Evolutionary conservation across 495 filamentous ascomycete species (phyloP), one percentile per base, ranked within the genome.

Genomic region (Antarctomyces pellizariae): DNA sequence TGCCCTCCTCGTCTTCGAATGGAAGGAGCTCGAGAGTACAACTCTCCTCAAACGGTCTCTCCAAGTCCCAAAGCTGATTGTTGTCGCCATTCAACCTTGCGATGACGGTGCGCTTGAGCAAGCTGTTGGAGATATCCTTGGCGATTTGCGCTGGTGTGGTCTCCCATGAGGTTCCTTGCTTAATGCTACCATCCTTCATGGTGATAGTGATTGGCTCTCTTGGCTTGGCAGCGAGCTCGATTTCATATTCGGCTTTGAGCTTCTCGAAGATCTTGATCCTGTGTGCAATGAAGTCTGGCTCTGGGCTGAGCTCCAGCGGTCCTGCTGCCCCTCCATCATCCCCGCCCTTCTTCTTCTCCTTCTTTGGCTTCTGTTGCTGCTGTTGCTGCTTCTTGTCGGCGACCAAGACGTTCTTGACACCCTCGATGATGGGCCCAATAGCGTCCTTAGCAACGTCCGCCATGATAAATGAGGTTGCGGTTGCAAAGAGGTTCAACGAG

Each of bases 201-300:
- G 66, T 68, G 37, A 80, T 62, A 16, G 54, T 58, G 45, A 79
- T 79, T 13, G 61, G 49, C 29, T 75, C 63, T 26, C 60, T 64
- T 11, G 71, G 64, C 45, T 64, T 70, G 36, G 48, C 51, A 9
- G 68, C 61, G 26, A 75, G 44, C 25, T 86, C 73, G 10, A 71
- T 68, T 28, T 90, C 67, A 40, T 75, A 64, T 46, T 76, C 59
- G 34, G 73, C 68, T 62, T 82, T 92, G 14, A 95, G 52, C 38
- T 71, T 65, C 35, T 95, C 72, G 52, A 93, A 97, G 4, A 97
- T 50, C 15, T 68, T 55, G 41, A 93, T 74, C 16, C 86, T 72
- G 39, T 83, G 62, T 36, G 77, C 52, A 35, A 93, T 59, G 48
- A 75, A 90, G n/a, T 67, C 60, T 12, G 84, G 74, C 16, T 69